A percentile compares a stretch with the other conserved stretches of the same genome.
Evolutionary conservation across 2,329 filamentous ascomycete species (phyloP).

Genomic region (Nigrograna mackinnonii): DNA sequence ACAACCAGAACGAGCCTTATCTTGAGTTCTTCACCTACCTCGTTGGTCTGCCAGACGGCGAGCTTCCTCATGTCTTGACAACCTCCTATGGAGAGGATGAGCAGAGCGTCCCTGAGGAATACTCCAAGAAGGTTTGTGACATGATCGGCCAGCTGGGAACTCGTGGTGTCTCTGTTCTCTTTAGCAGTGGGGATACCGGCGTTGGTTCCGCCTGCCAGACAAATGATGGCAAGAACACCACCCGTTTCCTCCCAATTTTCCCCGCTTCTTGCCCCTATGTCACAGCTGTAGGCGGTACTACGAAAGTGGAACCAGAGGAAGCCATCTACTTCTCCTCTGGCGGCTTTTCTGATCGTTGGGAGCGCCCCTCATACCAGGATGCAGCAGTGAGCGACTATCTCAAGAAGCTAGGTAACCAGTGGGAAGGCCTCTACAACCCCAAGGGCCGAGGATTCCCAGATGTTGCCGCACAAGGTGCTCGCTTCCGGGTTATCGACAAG

Average conservation of each 20-base stretch:
- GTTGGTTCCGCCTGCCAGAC: slow-evolving; percentile 47
- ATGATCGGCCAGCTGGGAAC: slow-evolving; percentile 44
- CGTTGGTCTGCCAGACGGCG: slow-evolving; percentile 28
- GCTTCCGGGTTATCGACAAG: slow-evolving; percentile 40
- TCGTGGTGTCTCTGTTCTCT: slow-evolving; percentile 44
- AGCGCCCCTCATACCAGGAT: slow-evolving; percentile 47
- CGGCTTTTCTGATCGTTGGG: slow-evolving; percentile 50
- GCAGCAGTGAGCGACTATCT: slow-evolving; percentile 45
- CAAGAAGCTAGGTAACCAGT: slow-evolving; percentile 40
- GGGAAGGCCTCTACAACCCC: slow-evolving; percentile 48
- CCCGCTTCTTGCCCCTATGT: slow-evolving; percentile 53
- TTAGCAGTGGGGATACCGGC: slow-evolving; percentile 44
- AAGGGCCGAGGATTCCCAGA: slow-evolving; percentile 50
- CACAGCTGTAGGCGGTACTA: slow-evolving; percentile 50
- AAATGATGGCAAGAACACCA: slow-evolving; percentile 50
- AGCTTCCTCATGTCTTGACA: slow-evolving; percentile 41
- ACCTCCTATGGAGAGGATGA: slow-evolving; percentile 47
- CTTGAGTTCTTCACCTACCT: slow-evolving; percentile 44
- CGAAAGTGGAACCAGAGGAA: slow-evolving; percentile 42
- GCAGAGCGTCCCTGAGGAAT: slow-evolving; percentile 40
- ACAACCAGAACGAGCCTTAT: slow-evolving; percentile 54
- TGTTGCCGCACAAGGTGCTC: slow-evolving; percentile 43
- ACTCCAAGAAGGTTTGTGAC: slow-evolving; percentile 42
- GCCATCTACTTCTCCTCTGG: slow-evolving; percentile 47
- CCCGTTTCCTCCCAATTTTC: slow-evolving; percentile 49